Evolutionary conservation across 331 rosid species (phyloP).

Genomic region (Prunus yedoensis): DNA sequence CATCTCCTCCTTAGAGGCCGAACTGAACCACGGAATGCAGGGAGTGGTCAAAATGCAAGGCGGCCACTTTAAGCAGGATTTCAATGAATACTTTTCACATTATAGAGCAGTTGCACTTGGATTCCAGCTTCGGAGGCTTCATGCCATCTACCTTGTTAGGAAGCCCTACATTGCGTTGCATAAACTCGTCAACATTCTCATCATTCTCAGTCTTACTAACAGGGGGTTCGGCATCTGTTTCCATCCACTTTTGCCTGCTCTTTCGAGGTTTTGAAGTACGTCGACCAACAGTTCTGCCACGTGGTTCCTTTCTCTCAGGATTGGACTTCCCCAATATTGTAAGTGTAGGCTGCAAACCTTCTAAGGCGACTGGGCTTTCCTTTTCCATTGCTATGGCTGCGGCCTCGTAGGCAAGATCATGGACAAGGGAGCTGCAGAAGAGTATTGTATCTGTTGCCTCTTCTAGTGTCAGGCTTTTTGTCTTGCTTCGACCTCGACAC

Average conservation of each 20-base stretch:
- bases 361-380: constrained; percentile 45
- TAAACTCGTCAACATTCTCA: constrained; percentile 58
- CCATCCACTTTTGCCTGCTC: constrained; percentile 44
- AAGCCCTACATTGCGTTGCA: constrained; percentile 46
- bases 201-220: constrained; percentile 51
- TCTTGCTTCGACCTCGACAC: constrained; percentile 50
- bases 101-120: constrained; percentile 88
- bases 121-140: constrained; percentile 85
- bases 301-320: constrained; percentile 46
- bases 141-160: constrained; percentile 59
- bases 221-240: constrained; percentile 42
- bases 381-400: constrained; percentile 69
- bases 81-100: constrained; percentile 47
- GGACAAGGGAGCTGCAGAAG: constrained; percentile 83
- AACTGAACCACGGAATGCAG: constrained; percentile 14
- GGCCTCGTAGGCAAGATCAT: constrained; percentile 69
- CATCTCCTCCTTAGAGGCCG: constrained; percentile 16
- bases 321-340: constrained; percentile 63
- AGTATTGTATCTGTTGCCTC: constrained; percentile 87
- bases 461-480: constrained; percentile 71
- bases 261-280: constrained; percentile 48
- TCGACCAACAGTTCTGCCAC: constrained; percentile 39
- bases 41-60: constrained; percentile 27
- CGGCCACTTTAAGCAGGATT: constrained; percentile 2
- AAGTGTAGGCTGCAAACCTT: constrained; percentile 58